These are phyloP conservation scores for Aspergillus japonicus DNA, from an alignment of 2,329 filamentous ascomycete species.

Conservation along the genomic window DNA sequence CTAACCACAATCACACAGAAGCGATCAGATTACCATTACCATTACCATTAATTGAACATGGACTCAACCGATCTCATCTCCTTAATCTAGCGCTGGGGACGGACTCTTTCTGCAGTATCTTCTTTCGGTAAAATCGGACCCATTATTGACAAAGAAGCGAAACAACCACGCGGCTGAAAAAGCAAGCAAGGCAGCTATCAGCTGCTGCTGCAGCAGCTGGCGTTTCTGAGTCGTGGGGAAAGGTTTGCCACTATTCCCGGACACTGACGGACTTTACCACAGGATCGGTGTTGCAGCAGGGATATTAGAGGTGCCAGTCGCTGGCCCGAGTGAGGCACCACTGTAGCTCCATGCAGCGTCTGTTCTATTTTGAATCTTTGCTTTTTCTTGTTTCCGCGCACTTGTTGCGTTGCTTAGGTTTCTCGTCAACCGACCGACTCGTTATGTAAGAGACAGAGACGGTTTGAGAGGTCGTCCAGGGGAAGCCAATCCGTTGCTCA, in stretches of 20 bases:
- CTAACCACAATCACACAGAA: not conserved
- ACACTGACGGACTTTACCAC: conserved; percentile 16
- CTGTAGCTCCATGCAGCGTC: conserved; percentile 4
- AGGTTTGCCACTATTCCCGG: conserved; percentile 24
- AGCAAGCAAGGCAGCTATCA: conserved; percentile 13
- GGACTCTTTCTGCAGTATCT: conserved; percentile 16
- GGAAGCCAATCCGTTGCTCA: not conserved
- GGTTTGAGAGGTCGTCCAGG: conserved; percentile 4
- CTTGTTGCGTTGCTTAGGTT: not conserved
- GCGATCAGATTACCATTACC: not conserved
- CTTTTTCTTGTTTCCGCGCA: conserved; percentile 1
- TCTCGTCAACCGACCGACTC: conserved; percentile 1
- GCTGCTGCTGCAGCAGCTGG: conserved; percentile 12
- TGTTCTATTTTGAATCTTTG: conserved; percentile 9
- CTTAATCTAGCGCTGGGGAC: conserved; percentile 1
- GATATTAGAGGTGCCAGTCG: conserved; percentile 10
- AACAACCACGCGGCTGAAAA: conserved; percentile 11
- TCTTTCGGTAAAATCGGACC: conserved; percentile 19
- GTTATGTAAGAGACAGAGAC: conserved; percentile 14
- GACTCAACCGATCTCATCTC: conserved; percentile 6
- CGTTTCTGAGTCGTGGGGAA: conserved; percentile 29
- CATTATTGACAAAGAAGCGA: conserved; percentile 16
- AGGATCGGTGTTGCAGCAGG: conserved; percentile 21
- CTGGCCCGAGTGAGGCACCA: conserved; percentile 15
- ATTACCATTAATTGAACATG: not conserved